Evolutionary conservation across 2,329 filamentous ascomycete genomes (phyloP).

Genomic region (Trichoderma cornu-damae): DNA sequence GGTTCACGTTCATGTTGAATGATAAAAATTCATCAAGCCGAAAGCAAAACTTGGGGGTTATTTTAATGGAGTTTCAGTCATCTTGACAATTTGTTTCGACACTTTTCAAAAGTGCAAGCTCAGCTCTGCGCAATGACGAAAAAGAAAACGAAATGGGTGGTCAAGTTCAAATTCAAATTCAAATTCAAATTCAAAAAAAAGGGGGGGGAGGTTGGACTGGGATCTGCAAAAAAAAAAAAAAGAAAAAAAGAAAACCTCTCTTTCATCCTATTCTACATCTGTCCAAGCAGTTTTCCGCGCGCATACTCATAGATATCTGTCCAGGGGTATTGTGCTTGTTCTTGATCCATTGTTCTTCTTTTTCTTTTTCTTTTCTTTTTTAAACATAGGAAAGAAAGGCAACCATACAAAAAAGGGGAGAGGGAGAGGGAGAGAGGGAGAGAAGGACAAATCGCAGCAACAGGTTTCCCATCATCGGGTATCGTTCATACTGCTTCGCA

Average conservation of each 20-base stretch:
- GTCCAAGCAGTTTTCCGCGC: conserved; percentile 12
- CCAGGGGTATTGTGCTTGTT: neutral
- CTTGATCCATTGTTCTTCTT: neutral
- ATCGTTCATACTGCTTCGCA: conserved; percentile 15
- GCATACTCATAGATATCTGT: conserved; percentile 12
- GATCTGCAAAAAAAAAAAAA: no score
- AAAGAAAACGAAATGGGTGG: neutral
- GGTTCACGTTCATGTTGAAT: no score
- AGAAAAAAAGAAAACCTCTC: neutral
- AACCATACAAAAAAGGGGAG: neutral
- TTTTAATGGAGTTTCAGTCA: neutral
- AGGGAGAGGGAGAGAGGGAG: no score
- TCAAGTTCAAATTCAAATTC: neutral
- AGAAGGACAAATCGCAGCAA: neutral
- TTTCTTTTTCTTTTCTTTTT: neutral
- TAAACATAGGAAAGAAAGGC: neutral
- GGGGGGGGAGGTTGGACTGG: no score
- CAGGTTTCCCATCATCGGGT: conserved; percentile 6
- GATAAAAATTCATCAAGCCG: no score
- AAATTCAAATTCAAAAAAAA: neutral
- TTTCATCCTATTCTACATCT: conserved; percentile 18
- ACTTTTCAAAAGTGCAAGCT: neutral
- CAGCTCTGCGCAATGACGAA: neutral
- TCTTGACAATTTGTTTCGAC: neutral
- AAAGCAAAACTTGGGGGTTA: no score